Evolutionary conservation across 2,329 filamentous ascomycete genomes (phyloP).

Genomic region (Neofusicoccum sp.): DNA sequence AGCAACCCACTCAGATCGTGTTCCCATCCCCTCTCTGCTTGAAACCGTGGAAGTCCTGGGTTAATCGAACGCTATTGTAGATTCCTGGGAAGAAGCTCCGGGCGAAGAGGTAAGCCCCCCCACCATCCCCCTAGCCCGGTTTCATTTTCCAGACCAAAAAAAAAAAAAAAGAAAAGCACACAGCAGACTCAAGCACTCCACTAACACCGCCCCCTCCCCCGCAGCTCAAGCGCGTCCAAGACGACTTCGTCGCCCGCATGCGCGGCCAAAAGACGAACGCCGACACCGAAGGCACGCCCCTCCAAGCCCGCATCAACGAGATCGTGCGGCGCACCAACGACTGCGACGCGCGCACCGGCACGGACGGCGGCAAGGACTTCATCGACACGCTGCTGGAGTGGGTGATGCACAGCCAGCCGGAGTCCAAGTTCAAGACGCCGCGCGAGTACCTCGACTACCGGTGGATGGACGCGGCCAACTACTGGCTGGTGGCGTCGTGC

Average conservation of each 20-base stretch:
- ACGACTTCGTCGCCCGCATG: slow-evolving; percentile 1
- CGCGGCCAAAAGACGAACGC: neutral
- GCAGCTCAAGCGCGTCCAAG: slow-evolving; percentile 5
- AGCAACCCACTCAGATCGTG: too few relatives aligned
- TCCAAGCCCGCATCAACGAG: neutral
- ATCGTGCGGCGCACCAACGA: neutral
- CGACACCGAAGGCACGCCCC: neutral
- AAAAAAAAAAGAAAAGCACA: neutral
- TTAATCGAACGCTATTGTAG: neutral
- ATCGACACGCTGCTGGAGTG: neutral
- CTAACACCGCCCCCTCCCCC: neutral
- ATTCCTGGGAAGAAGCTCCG: slow-evolving; percentile 3
- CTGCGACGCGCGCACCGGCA: neutral
- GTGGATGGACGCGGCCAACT: neutral
- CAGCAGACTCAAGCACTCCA: too few relatives aligned
- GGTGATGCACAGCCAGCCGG: neutral
- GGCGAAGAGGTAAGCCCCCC: neutral
- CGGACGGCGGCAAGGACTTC: neutral
- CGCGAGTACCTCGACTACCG: slow-evolving; percentile 6
- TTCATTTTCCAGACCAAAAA: neutral
- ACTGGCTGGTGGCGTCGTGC: neutral
- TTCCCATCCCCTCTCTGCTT: too few relatives aligned
- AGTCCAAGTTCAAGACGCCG: neutral
- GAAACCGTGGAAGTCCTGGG: neutral
- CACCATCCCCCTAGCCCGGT: neutral